phyloP scores from a whole-genome alignment of 2,329 filamentous ascomycete species.

The Delphinella strobiligena region DNA sequence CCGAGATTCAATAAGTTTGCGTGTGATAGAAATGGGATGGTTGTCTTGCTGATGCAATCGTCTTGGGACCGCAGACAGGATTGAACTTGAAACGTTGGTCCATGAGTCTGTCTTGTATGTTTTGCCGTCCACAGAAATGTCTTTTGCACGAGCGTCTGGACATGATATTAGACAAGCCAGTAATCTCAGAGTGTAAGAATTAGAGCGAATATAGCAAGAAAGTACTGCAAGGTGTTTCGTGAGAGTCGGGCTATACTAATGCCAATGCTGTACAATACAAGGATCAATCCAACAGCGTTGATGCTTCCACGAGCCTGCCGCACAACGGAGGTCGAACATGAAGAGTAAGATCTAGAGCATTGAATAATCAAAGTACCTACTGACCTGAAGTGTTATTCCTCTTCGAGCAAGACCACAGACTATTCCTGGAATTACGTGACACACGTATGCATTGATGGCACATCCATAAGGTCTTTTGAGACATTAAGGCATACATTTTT shows the following conservation, averaged over 20 bases:
- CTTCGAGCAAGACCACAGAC: not conserved
- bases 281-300: too few relatives aligned
- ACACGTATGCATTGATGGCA: not conserved
- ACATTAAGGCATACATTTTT: not conserved
- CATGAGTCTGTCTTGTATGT: slow-evolving; percentile 61
- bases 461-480: not conserved
- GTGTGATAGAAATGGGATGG: slow-evolving; percentile 82
- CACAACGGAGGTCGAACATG: too few relatives aligned
- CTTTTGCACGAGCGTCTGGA: not conserved
- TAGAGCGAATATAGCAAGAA: too few relatives aligned
- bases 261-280: too few relatives aligned
- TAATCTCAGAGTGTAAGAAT: too few relatives aligned
- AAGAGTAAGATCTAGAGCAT: too few relatives aligned
- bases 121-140: slow-evolving; percentile 46
- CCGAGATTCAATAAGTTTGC: slow-evolving; percentile 80
- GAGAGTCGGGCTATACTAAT: too few relatives aligned
- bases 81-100: slow-evolving; percentile 72
- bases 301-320: too few relatives aligned
- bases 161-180: not conserved
- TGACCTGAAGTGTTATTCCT: slow-evolving; percentile 6
- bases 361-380: not conserved
- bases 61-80: slow-evolving; percentile 61
- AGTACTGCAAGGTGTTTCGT: too few relatives aligned
- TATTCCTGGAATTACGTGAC: not conserved
- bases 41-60: slow-evolving; percentile 81